These are phyloP conservation scores for Cyphellophora europaea DNA, from an alignment of 2,329 filamentous ascomycete genomes.

Conservation along the genomic window DNA sequence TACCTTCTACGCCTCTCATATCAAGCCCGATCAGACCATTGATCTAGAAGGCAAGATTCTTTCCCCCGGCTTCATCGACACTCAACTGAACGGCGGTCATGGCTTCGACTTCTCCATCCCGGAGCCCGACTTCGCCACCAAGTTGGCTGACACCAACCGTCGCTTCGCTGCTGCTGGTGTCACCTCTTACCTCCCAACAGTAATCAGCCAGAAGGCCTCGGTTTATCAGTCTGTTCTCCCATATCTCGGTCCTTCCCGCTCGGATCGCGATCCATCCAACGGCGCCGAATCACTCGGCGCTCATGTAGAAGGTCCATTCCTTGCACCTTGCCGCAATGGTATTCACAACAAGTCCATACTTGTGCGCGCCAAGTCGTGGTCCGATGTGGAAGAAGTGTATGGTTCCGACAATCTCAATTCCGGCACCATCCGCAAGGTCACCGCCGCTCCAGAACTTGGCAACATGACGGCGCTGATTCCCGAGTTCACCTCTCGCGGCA, in stretches of 20 bases:
- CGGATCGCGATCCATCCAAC: slow-evolving; percentile 47
- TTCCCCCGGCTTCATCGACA: slow-evolving; percentile 79
- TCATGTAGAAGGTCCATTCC: slow-evolving; percentile 84
- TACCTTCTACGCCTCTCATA: slow-evolving; percentile 40
- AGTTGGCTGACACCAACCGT: slow-evolving; percentile 61
- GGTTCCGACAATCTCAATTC: slow-evolving; percentile 55
- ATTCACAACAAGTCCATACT: slow-evolving; percentile 72
- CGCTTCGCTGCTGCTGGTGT: slow-evolving; percentile 69
- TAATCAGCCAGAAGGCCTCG: slow-evolving; percentile 71
- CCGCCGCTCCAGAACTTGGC: slow-evolving; percentile 73
- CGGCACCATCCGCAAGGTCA: slow-evolving; percentile 64
- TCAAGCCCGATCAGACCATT: slow-evolving; percentile 60
- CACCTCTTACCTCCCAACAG: slow-evolving; percentile 77
- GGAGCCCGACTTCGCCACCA: slow-evolving; percentile 60
- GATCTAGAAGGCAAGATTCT: slow-evolving; percentile 77
- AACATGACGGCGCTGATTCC: slow-evolving; percentile 61
- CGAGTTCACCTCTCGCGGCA: slow-evolving; percentile 53
- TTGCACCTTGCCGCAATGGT: slow-evolving; percentile 74
- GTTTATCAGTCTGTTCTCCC: slow-evolving; percentile 70
- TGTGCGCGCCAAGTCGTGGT: slow-evolving; percentile 48
- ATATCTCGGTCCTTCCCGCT: slow-evolving; percentile 64
- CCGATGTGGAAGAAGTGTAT: slow-evolving; percentile 47
- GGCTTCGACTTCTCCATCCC: slow-evolving; percentile 84
- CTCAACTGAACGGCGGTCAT: slow-evolving; percentile 84
- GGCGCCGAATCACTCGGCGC: slow-evolving; percentile 83